Evolutionary conservation across 1,284 basidiomycete genomes (phyloP).

Genomic region (Fomitiporia mediterranea): DNA sequence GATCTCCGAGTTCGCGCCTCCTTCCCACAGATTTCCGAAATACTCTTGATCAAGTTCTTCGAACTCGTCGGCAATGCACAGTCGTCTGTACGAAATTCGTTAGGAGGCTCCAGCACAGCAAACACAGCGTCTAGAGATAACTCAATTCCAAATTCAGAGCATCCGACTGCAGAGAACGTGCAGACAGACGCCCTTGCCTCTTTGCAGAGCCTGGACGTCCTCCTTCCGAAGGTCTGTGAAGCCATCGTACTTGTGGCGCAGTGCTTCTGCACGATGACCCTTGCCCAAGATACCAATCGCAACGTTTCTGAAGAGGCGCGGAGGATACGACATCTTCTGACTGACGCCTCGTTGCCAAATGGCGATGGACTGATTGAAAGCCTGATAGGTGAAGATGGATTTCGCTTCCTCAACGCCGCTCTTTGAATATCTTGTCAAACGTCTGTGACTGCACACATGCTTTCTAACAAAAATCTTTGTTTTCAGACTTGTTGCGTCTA

Average conservation of each 20-base stretch:
- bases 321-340: slow-evolving; percentile 8
- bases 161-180: slow-evolving; percentile 21
- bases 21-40: slow-evolving; percentile 42
- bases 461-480: slow-evolving; percentile 11
- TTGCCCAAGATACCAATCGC: slow-evolving; percentile 45
- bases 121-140: not conserved
- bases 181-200: slow-evolving; percentile 4
- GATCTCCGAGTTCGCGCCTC: slow-evolving; percentile 25
- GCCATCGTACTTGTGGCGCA: slow-evolving; percentile 75
- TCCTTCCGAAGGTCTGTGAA: slow-evolving; percentile 73
- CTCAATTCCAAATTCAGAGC: not conserved
- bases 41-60: slow-evolving; percentile 51
- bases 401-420: not conserved
- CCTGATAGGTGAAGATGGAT: slow-evolving; percentile 8
- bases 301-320: slow-evolving; percentile 12
- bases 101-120: slow-evolving; percentile 31
- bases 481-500: slow-evolving; percentile 62
- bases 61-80: slow-evolving; percentile 49
- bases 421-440: not conserved
- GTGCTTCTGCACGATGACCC: slow-evolving; percentile 62
- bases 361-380: slow-evolving; percentile 15
- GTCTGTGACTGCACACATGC: not conserved
- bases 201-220: slow-evolving; percentile 47
- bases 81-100: slow-evolving; percentile 43
- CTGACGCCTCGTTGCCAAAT: slow-evolving; percentile 2